Base-by-base conservation (phyloP, 2,329 filamentous ascomycete genomes). In the Stemphylium beticola region DNA sequence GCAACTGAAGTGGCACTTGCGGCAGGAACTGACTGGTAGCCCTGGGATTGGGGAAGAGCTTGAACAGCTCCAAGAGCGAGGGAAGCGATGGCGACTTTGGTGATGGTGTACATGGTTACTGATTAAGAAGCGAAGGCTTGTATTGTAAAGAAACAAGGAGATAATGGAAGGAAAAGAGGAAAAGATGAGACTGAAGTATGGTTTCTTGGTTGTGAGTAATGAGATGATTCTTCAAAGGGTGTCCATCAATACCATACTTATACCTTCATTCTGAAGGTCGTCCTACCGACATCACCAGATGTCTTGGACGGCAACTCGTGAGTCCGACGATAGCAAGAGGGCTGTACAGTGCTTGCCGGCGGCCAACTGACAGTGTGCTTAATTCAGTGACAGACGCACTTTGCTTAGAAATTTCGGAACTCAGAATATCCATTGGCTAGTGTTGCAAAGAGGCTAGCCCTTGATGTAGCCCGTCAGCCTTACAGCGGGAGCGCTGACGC, bases 21-120 rank as follows among this genome's bases (percentile, higher is more conserved):
- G 31, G 18, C 31, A 26, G 39, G 29, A 22, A 17, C 33, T 34
- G 45, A 39, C 17, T 33, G 33, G 26, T 55, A 22, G 34, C 61
- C 11, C 18, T 62, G 52, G 29, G 57, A 39, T 42, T 68, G 63
- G 31, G 74, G 73, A 29, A 67, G 60, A 26, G 73, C 74, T 10
- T 73, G 65, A 18, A 68, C 70, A 20, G 70, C 66, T 49, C 65
- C 58, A 32, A 70, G 39, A 40, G 69, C 68, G 42, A 76, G 67
- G 44, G 65, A 65, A 42, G 68, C 66, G 53, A 76, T 46, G 59
- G 75, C 32, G 55, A 72, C 39, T 49, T 74, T 76, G 40, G 63
- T 66, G 61, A 73, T 63, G 57, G 63, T 58, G 62, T 71, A 57
- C 74, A 76, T 77, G 64, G 58, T 74, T 59, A 62, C 48, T 65